Conservation (phyloP, 139 green algal genomes). For the Closterium sp. region DNA sequence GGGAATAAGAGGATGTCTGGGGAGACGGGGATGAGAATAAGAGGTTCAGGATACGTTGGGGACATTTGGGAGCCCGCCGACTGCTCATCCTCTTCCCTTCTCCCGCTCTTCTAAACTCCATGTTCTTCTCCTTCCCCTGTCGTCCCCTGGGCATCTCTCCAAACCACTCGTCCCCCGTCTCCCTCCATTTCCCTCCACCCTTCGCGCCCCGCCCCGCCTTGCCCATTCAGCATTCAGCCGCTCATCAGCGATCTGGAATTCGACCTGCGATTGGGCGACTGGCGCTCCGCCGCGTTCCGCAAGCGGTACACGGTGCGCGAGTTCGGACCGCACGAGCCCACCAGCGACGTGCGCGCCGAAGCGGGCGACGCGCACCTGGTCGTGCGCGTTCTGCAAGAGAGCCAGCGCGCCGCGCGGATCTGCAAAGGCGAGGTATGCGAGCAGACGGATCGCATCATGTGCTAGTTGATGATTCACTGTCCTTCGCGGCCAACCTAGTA, state of each 20-base stretch:
- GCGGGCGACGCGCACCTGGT: not conserved
- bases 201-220: not conserved
- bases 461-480: no score
- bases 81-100: not conserved
- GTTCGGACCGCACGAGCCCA: not conserved
- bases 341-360: not conserved
- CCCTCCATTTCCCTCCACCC: not conserved
- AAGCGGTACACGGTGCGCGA: not conserved
- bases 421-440: not conserved
- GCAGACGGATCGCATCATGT: no score
- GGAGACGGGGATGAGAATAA: not conserved
- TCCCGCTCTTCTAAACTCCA: not conserved
- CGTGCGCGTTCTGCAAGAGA: not conserved
- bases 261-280: not conserved
- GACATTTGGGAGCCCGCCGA: no score
- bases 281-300: not conserved
- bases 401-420: not conserved
- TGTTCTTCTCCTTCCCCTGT: not conserved
- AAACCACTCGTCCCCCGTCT: not conserved
- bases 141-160: not conserved
- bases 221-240: not conserved
- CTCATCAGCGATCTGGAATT: not conserved
- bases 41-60: no score
- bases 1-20: no score
- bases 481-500: no score